Evolutionary conservation across 805 yeast species (phyloP), one percentile per base, ranked within the genome.

Genomic region (Cyberlindnera bimundalis): DNA sequence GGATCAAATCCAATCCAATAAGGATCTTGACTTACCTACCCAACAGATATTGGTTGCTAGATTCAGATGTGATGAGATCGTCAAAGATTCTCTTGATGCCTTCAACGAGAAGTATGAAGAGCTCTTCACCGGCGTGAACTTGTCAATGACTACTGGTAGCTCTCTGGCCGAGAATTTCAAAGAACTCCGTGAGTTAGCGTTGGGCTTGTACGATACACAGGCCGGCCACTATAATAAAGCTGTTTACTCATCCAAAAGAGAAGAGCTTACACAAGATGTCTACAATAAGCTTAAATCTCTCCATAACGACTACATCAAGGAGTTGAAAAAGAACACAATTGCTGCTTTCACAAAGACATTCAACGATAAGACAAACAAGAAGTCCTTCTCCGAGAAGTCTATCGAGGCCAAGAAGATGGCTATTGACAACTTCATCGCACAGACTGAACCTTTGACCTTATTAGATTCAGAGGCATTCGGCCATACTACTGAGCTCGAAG

Each of bases 1-100:
- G 99, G 81, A 85, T 37, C 96, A 88, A 62, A 93, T 93, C 54
- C 96, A 88, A 60, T 72, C 74, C 46, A 93, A 93, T 65, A 90
- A 88, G 63, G 99, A 93, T 60, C 74, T 93, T 48, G 99, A 93
- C 64, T 71, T 93, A 50, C 99, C 99, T 20, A 90, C 98, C 2
- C 99, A 93, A 59, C 99, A 93, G 61, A 85, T 87, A 24, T 70
- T 93, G 45, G 98, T 93, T 18, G 96, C 99, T 7, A 78, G 93
- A 53, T 91, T 88, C 65, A 80, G 96, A 56, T 91, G 98, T 61
- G 96, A 89, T 56, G 98, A 93, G 62, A 85, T 93, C 35, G 73
- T 83, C 17, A 61, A 60, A 7, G 70, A 73, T 27, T 43, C 59
- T 16, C 19, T 56, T 23, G 57, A 56, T 5, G 48, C 61, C 7